These are phyloP conservation scores for Pseudocercospora cruenta DNA, from an alignment of 2,329 filamentous ascomycete genomes.

Conservation along the genomic window DNA sequence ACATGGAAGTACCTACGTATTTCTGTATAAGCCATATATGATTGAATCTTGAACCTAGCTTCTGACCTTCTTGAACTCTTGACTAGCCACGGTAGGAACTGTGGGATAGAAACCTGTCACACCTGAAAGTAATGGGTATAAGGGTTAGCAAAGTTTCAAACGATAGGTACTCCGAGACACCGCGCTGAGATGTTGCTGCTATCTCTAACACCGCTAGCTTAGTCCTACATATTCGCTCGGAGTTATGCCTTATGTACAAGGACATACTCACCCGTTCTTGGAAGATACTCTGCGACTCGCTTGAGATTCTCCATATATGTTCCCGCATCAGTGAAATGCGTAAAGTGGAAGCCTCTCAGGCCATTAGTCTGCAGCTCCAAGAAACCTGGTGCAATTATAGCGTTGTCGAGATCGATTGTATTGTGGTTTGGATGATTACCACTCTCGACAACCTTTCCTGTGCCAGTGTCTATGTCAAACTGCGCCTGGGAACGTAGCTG, in stretches of 20 bases:
- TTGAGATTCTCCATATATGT: slow-evolving; percentile 51
- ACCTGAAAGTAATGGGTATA: too few species aligned
- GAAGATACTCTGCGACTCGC: slow-evolving; percentile 53
- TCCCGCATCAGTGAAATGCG: slow-evolving; percentile 49
- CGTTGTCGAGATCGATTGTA: slow-evolving; percentile 16
- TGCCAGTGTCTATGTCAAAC: neutral
- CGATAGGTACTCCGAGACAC: too few species aligned
- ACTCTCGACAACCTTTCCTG: slow-evolving; percentile 6
- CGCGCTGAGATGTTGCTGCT: too few species aligned
- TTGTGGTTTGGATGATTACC: neutral
- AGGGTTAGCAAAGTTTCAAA: too few species aligned
- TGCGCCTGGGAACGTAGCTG: slow-evolving; percentile 3
- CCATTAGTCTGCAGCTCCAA: slow-evolving; percentile 61
- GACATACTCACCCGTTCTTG: slow-evolving; percentile 45
- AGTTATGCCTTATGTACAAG: too few species aligned
- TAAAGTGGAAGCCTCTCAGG: slow-evolving; percentile 58
- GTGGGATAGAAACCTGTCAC: slow-evolving; percentile 60
- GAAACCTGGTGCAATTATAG: slow-evolving; percentile 49
- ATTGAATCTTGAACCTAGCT: slow-evolving; percentile 47
- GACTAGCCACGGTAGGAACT: slow-evolving; percentile 53
- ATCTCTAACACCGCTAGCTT: too few species aligned
- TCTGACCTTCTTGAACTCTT: slow-evolving; percentile 50
- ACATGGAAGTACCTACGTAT: slow-evolving; percentile 50
- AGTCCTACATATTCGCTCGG: too few species aligned
- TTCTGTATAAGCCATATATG: neutral